Evolutionary conservation across 2,329 filamentous ascomycete genomes (phyloP).

Genomic region (Alternaria metachromatica): DNA sequence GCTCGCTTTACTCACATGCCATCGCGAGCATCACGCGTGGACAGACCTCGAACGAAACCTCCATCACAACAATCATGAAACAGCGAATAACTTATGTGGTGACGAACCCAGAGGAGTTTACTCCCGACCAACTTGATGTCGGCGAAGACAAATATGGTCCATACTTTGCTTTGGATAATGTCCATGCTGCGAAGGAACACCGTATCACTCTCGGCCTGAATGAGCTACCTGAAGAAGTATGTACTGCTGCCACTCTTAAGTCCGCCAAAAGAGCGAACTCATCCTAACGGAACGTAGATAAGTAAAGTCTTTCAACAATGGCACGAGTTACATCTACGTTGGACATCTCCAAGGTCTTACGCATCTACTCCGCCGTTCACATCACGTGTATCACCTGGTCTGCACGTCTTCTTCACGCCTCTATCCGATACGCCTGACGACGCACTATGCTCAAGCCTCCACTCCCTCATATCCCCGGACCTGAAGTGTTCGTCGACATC

Average conservation of each 20-base stretch:
- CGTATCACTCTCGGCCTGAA: slow-evolving; percentile 74
- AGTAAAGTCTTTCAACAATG: slow-evolving; percentile 66
- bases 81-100: slow-evolving; percentile 79
- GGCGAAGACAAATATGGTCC: slow-evolving; percentile 38
- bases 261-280: not conserved
- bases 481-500: slow-evolving; percentile 63
- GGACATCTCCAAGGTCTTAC: slow-evolving; percentile 68
- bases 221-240: slow-evolving; percentile 74
- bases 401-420: slow-evolving; percentile 81
- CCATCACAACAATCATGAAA: slow-evolving; percentile 59
- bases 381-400: slow-evolving; percentile 77
- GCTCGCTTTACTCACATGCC: not conserved
- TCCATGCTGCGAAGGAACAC: slow-evolving; percentile 78
- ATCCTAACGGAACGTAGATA: slow-evolving; percentile 54
- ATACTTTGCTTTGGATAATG: slow-evolving; percentile 62
- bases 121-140: slow-evolving; percentile 69
- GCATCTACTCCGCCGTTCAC: slow-evolving; percentile 71
- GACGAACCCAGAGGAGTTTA: slow-evolving; percentile 68
- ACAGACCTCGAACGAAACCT: not conserved
- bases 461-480: slow-evolving; percentile 61
- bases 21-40: slow-evolving; percentile 9
- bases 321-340: slow-evolving; percentile 79
- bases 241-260: not conserved
- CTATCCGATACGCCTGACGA: slow-evolving; percentile 41
- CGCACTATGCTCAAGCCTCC: slow-evolving; percentile 64